A percentile compares a stretch with the other conserved stretches of the same genome.
Evolutionary conservation across 208 protist species (phyloP).

Genomic region (Balamuthia mandrillaris): DNA sequence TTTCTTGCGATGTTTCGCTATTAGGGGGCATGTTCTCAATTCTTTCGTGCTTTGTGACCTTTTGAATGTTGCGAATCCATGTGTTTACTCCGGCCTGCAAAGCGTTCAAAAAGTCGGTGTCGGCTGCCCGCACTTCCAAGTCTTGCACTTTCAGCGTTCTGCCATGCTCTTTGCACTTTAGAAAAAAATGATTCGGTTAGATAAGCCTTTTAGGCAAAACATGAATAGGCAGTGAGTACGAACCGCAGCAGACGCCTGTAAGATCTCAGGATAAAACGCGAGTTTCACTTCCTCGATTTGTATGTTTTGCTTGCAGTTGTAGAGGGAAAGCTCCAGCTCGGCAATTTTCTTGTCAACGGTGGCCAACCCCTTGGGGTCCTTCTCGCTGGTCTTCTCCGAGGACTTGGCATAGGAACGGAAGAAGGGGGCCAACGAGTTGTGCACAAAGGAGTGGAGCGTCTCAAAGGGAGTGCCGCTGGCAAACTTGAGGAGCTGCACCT

Average conservation of each 20-base stretch:
- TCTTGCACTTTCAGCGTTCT: constrained; percentile 47
- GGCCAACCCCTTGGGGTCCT: constrained; percentile 31
- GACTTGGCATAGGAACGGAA: constrained; percentile 53
- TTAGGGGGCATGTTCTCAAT: constrained; percentile 15
- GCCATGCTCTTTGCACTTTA: background rate
- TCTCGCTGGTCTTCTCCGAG: background rate
- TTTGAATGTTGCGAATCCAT: constrained; percentile 75
- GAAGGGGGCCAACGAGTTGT: constrained; percentile 65
- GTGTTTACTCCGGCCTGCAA: constrained; percentile 58
- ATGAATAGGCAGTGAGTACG: background rate
- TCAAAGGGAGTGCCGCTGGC: constrained; percentile 65
- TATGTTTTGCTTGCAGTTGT: constrained; percentile 71
- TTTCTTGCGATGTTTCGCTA: constrained; percentile 54
- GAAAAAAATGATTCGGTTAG: background rate
- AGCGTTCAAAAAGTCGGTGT: constrained; percentile 59
- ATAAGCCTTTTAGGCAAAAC: no score
- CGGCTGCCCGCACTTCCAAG: constrained; percentile 40
- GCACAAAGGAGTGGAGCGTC: constrained; percentile 60
- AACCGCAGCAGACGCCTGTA: background rate
- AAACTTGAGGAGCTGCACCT: constrained; percentile 65
- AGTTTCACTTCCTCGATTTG: constrained; percentile 69
- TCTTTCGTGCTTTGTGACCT: constrained; percentile 65
- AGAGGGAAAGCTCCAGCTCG: constrained; percentile 69
- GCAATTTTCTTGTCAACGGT: constrained; percentile 68
- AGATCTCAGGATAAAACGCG: constrained; percentile 59